phyloP scores from a whole-genome alignment of 73 alveolate species.

The Paramecium caudatum region DNA sequence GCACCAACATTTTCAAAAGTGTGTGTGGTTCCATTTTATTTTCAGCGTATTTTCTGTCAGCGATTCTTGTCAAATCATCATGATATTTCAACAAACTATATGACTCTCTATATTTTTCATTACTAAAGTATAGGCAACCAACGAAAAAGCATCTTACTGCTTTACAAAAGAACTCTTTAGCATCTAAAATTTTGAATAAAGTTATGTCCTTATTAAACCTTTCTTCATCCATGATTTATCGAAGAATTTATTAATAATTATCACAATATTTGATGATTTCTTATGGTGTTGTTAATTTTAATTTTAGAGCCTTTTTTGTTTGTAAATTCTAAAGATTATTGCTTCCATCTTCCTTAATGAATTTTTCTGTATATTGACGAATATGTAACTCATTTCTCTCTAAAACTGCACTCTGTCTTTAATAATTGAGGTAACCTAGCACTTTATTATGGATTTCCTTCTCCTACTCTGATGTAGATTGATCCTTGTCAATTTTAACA shows the following conservation, averaged over 20 bases:
- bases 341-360: conserved; percentile 72
- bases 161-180: conserved; percentile 71
- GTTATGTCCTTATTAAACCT: conserved; percentile 63
- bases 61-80: conserved; percentile 51
- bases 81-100: conserved; percentile 48
- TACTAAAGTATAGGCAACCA: conserved; percentile 61
- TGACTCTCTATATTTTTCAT: conserved; percentile 72
- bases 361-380: conserved; percentile 21
- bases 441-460: conserved; percentile 65
- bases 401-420: conserved; percentile 48
- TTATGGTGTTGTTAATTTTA: conserved; percentile 72
- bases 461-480: conserved; percentile 65
- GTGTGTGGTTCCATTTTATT: conserved; percentile 25
- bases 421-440: conserved; percentile 42
- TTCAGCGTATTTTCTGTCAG: conserved; percentile 70
- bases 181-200: conserved; percentile 70
- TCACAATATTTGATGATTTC: conserved; percentile 77
- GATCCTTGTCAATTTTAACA: conserved; percentile 60
- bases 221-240: conserved; percentile 75
- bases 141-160: conserved; percentile 71
- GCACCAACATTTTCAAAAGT: not conserved
- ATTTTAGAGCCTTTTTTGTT: conserved; percentile 73
- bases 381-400: conserved; percentile 74
- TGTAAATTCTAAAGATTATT: conserved; percentile 67
- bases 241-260: conserved; percentile 52